These are phyloP conservation scores for Cladophialophora yegresii DNA, from an alignment of 2,329 filamentous ascomycete species.

Conservation along the genomic window DNA sequence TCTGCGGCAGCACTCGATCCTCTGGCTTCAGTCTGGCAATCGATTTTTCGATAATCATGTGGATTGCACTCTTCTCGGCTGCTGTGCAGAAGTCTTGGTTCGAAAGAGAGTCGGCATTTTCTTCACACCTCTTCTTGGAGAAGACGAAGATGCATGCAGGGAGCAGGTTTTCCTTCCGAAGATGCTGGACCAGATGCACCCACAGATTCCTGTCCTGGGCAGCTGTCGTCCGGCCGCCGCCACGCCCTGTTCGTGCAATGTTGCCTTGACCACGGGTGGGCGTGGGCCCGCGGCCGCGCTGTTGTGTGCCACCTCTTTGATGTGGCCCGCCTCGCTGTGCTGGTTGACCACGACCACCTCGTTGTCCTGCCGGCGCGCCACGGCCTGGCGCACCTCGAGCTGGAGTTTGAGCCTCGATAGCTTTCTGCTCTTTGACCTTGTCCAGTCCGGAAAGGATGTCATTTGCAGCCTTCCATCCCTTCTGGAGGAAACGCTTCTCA, in stretches of 20 bases:
- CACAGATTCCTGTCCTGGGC: conserved; percentile 95
- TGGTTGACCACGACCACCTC: conserved; percentile 55
- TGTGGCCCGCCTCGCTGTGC: conserved; percentile 55
- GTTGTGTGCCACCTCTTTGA: conserved; percentile 55
- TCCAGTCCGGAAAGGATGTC: conserved; percentile 78
- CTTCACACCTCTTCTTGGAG: conserved; percentile 95
- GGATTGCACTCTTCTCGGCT: conserved; percentile 90
- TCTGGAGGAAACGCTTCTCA: conserved; percentile 87
- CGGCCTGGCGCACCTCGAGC: conserved; percentile 38
- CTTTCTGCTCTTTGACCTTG: conserved; percentile 64
- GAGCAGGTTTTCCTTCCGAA: conserved; percentile 82
- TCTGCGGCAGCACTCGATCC: conserved; percentile 87
- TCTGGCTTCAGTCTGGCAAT: conserved; percentile 87
- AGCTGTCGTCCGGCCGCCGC: conserved; percentile 81
- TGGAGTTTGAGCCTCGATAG: conserved; percentile 47
- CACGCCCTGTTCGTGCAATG: conserved; percentile 83
- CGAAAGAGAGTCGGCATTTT: conserved; percentile 91
- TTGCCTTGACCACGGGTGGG: conserved; percentile 69
- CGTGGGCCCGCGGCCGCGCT: conserved; percentile 57
- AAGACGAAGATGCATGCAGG: conserved; percentile 98
- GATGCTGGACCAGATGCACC: conserved; percentile 90
- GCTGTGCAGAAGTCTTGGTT: conserved; percentile 95
- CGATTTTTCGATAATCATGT: conserved; percentile 97
- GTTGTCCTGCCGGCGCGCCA: conserved; percentile 48
- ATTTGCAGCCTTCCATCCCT: conserved; percentile 93